Base-by-base conservation (phyloP, 2,329 filamentous ascomycete species). In the Orbilia javanica region DNA sequence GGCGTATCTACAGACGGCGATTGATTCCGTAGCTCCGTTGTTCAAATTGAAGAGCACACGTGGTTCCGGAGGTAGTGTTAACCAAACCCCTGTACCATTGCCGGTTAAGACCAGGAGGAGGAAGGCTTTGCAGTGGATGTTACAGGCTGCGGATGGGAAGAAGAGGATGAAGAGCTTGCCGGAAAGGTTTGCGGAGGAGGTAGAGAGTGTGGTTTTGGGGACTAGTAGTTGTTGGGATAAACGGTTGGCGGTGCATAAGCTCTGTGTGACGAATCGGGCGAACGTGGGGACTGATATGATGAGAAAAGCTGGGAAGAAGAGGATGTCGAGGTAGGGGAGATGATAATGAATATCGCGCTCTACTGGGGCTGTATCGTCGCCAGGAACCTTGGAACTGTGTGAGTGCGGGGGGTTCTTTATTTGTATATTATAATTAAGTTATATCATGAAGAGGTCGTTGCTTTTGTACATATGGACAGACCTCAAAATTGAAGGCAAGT, bases 21-120 rank as follows among this genome's bases (percentile, higher is more conserved):
- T 99, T 82, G 96, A 99, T 87, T 96, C 93, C 8, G 91, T 99
- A 25, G 93, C 94, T 0, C 96, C 96, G 8, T 88, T 99, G 15
- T 87, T 99, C 82, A 91, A 92, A 80, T 90, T 99, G 82, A 89
- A 90, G 68, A 88, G 88, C 79, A 88, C 93, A 81, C 90, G 90
- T 82, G 94, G 93, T 81, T 89, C 92, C 39, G 96, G 96, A 86
- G 96, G 96, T 84, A 88, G 89, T 39, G 89, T 93, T 11, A 88
- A 97, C 74, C 93, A 95, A 70, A 88, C 97, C 39, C 96, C 96
- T 0, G 87, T 91, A 22, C 95, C 96, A 0, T 87, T 98, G 20
- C 86, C 87, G 0, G 85, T 91, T 79, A 88, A 93, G 78, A 92
- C 96, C 84, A 88, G 95, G 79, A 88, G 95, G 81, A 88, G 94